phyloP scores from a whole-genome alignment of 2,329 filamentous ascomycete species.

The Colletotrichum spinosum region DNA sequence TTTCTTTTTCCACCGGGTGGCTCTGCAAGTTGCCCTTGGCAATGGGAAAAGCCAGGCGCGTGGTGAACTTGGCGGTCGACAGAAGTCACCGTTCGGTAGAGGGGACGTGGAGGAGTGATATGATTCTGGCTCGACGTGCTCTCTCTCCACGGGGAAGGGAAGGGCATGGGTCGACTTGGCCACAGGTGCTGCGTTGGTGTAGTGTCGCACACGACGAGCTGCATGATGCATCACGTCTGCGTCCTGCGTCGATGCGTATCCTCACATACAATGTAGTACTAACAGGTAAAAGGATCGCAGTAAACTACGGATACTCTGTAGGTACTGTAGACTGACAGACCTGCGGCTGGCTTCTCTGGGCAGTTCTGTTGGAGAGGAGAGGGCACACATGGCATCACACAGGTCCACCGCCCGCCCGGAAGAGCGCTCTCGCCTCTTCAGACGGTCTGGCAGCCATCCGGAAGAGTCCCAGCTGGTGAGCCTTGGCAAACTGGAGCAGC shows the following conservation, averaged over 20 bases:
- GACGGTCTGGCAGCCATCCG: background rate
- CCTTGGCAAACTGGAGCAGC: slow-evolving; percentile 7
- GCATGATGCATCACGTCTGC: slow-evolving; percentile 16
- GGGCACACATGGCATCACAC: too few relatives aligned
- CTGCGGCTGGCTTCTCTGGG: slow-evolving; percentile 4
- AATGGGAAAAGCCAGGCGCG: background rate
- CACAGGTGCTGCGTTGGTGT: background rate
- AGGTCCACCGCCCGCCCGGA: too few relatives aligned
- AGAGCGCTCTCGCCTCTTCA: background rate
- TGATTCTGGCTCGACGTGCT: background rate
- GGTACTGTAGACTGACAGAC: too few relatives aligned
- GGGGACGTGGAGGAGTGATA: background rate
- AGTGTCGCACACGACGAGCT: slow-evolving; percentile 16
- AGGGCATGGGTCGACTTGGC: too few relatives aligned
- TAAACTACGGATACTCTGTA: too few relatives aligned
- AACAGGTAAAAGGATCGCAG: too few relatives aligned
- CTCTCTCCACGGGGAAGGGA: too few relatives aligned
- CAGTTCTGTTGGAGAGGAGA: background rate
- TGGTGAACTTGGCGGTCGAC: slow-evolving; percentile 26
- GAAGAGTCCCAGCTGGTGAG: slow-evolving; percentile 8
- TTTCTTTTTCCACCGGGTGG: slow-evolving; percentile 23
- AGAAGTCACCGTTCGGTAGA: background rate
- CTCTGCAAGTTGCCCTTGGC: slow-evolving; percentile 19
- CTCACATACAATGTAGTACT: background rate
- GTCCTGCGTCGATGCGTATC: slow-evolving; percentile 6